Percentiles rank a stretch among this genome's conserved stretches.
Conservation (phyloP, 495 filamentous ascomycete species). For the Barbatosphaeria neglecta region DNA sequence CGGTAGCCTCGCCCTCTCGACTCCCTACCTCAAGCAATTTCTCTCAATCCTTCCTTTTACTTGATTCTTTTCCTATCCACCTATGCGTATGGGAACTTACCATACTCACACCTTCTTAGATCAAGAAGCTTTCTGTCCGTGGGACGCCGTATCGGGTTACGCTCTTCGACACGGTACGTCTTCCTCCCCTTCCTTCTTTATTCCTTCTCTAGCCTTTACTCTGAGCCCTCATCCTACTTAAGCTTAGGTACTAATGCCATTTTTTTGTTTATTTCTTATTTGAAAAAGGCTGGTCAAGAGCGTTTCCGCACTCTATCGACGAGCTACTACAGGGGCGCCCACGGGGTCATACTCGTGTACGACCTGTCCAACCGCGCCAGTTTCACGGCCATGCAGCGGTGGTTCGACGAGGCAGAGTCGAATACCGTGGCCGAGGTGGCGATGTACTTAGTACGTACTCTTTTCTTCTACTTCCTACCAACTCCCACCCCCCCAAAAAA, state of each 20-base stretch:
- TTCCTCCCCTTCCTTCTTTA: background rate
- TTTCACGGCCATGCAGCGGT: constrained; percentile 45
- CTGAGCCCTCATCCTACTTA: background rate
- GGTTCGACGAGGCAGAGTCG: constrained; percentile 46
- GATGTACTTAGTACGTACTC: constrained; percentile 34
- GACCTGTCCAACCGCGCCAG: constrained; percentile 44
- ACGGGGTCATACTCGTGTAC: constrained; percentile 49
- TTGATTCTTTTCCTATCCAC: too few species aligned
- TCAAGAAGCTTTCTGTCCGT: constrained; percentile 35
- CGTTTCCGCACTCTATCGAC: constrained; percentile 49
- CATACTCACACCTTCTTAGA: constrained; percentile 10
- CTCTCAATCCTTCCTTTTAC: too few species aligned
- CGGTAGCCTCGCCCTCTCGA: too few species aligned
- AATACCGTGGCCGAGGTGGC: constrained; percentile 41
- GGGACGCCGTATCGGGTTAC: constrained; percentile 44
- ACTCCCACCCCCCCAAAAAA: background rate
- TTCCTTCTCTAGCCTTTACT: background rate
- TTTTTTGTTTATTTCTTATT: too few species aligned
- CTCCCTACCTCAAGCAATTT: too few species aligned
- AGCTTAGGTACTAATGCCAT: too few species aligned
- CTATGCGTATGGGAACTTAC: too few species aligned
- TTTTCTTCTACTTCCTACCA: background rate
- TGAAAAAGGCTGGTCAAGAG: constrained; percentile 45
- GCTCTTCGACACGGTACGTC: constrained; percentile 46
- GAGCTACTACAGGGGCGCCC: constrained; percentile 49